A percentile compares a stretch with the other conserved stretches of the same genome.
Evolutionary conservation across 805 yeast genomes (phyloP).

Genomic region (Wickerhamiella musiphila): DNA sequence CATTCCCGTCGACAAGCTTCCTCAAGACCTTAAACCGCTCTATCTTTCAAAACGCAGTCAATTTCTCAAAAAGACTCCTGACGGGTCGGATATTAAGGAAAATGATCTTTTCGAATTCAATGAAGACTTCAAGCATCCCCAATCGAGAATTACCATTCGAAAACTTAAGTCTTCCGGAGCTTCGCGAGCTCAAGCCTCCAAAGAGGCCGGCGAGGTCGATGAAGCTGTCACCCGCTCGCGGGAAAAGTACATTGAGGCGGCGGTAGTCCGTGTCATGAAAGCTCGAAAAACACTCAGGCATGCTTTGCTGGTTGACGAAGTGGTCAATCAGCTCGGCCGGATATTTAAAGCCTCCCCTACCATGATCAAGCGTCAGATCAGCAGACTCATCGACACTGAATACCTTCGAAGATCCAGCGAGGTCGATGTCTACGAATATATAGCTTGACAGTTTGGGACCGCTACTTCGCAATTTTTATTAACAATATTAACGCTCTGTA

Average conservation of each 20-base stretch:
- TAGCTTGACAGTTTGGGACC: background rate
- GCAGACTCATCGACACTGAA: constrained; percentile 66
- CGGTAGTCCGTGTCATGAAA: constrained; percentile 92
- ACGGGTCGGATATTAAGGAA: constrained; percentile 3
- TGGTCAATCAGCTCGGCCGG: constrained; percentile 59
- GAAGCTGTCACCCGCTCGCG: constrained; percentile 71
- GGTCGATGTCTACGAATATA: background rate
- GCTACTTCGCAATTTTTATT: too few species aligned
- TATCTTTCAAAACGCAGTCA: constrained; percentile 71
- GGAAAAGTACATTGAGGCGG: constrained; percentile 69
- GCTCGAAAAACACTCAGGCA: constrained; percentile 68
- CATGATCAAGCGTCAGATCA: constrained; percentile 76
- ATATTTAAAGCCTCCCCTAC: constrained; percentile 72
- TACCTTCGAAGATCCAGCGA: constrained; percentile 22
- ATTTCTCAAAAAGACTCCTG: constrained; percentile 52
- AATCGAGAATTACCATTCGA: constrained; percentile 50
- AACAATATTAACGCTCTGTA: too few species aligned
- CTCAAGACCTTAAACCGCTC: constrained; percentile 64
- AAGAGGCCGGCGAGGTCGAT: constrained; percentile 44
- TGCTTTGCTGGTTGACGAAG: constrained; percentile 65
- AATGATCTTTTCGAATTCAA: constrained; percentile 51
- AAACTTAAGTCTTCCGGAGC: constrained; percentile 40
- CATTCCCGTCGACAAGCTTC: constrained; percentile 57
- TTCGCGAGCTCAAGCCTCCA: constrained; percentile 42
- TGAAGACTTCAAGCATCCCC: constrained; percentile 29